Evolutionary conservation across 2,329 filamentous ascomycete genomes (phyloP).

Genomic region (Cordyceps tenuipes): DNA sequence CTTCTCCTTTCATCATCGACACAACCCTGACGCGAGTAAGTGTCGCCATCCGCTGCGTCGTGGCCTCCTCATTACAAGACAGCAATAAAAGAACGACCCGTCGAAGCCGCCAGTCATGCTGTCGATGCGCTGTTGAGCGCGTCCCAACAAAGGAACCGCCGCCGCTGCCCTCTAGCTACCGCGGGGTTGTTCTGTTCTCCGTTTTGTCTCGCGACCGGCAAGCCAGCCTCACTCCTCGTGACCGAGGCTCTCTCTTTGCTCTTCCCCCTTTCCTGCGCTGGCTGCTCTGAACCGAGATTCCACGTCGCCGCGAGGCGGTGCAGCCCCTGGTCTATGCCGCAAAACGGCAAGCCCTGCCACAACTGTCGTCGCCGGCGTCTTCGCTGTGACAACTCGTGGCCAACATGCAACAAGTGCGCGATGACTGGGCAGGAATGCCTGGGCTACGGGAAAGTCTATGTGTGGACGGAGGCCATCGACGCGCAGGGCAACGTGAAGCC

Average conservation of each 20-base stretch:
- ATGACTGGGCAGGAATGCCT: conserved; percentile 49
- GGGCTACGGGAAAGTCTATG: conserved; percentile 52
- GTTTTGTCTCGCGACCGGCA: neutral
- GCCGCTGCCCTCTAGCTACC: neutral
- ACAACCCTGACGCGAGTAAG: conserved; percentile 6
- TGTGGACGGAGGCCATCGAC: conserved; percentile 49
- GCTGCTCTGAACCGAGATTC: neutral
- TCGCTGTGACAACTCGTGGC: conserved; percentile 53
- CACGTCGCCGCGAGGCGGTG: neutral
- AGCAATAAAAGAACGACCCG: neutral
- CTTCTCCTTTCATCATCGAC: conserved; percentile 6
- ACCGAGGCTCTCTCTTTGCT: neutral
- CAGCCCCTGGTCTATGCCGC: conserved; percentile 19
- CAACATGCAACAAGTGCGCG: conserved; percentile 51
- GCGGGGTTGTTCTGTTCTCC: neutral
- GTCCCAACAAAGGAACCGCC: neutral
- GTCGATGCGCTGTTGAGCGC: conserved; percentile 8
- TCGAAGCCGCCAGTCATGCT: conserved; percentile 5
- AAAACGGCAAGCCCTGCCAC: conserved; percentile 43
- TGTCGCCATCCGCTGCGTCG: neutral
- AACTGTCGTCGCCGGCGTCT: conserved; percentile 53
- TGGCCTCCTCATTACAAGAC: neutral
- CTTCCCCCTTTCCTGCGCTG: neutral
- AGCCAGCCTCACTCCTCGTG: neutral
- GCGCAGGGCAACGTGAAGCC: conserved; percentile 37